Evolutionary conservation across 2,329 filamentous ascomycete genomes (phyloP).

Genomic region (Verticillium nonalfalfae): DNA sequence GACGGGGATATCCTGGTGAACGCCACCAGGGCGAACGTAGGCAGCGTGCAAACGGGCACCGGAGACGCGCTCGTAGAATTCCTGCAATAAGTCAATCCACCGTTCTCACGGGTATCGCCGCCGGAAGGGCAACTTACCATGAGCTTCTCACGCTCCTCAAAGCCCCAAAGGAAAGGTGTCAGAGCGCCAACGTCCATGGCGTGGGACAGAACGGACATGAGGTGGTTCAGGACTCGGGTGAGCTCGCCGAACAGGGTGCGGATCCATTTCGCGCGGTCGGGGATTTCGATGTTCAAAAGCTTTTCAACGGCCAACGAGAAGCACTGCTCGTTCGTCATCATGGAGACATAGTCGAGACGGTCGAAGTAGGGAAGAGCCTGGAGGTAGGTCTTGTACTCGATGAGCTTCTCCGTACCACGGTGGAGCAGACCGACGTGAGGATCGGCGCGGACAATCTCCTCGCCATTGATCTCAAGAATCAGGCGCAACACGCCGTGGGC

Average conservation of each 20-base stretch:
- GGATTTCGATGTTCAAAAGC: conserved; percentile 93
- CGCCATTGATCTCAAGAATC: conserved; percentile 95
- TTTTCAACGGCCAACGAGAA: conserved; percentile 96
- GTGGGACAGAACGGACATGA: conserved; percentile 96
- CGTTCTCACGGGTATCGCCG: not conserved
- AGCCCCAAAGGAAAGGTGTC: conserved; percentile 98
- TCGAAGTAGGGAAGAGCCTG: conserved; percentile 99
- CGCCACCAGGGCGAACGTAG: conserved; percentile 93
- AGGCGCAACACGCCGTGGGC: conserved; percentile 96
- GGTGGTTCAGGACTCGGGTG: conserved; percentile 88
- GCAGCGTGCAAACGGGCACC: conserved; percentile 95
- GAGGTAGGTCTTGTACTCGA: conserved; percentile 99
- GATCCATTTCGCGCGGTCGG: conserved; percentile 93
- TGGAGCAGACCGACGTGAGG: conserved; percentile 96
- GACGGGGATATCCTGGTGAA: conserved; percentile 89
- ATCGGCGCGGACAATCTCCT: conserved; percentile 94
- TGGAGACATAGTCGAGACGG: conserved; percentile 96
- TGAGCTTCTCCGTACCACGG: conserved; percentile 97
- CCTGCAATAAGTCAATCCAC: conserved; percentile 45
- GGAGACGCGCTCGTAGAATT: conserved; percentile 99
- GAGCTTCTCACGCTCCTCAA: conserved; percentile 98
- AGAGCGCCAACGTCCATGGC: conserved; percentile 98
- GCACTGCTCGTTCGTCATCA: conserved; percentile 99
- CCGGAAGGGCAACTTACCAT: conserved; percentile 61
- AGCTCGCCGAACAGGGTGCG: conserved; percentile 93